A percentile compares a stretch with the other conserved stretches of the same genome.
Conservation (phyloP, 73 alveolate species). For the Loxodes magnus region DNA sequence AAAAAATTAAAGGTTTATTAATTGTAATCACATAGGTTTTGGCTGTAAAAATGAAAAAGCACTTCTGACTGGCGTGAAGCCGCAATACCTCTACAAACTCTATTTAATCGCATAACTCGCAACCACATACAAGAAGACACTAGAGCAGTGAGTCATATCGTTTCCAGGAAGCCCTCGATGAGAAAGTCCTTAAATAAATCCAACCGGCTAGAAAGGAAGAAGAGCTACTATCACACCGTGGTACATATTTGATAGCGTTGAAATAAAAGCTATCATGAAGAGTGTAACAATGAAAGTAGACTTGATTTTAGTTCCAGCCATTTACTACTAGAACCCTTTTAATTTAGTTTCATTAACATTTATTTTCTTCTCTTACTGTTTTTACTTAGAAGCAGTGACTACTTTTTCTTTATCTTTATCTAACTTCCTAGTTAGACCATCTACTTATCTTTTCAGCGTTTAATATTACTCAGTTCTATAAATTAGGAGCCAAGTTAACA, state of each 20-base stretch:
- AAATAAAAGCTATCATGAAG: slow-evolving; percentile 43
- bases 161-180: slow-evolving; percentile 80
- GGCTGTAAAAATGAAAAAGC: too few relatives aligned
- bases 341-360: slow-evolving; percentile 26
- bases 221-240: slow-evolving; percentile 90
- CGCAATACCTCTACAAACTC: slow-evolving; percentile 68
- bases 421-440: slow-evolving; percentile 27
- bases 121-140: slow-evolving; percentile 72
- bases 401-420: slow-evolving; percentile 48
- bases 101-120: slow-evolving; percentile 67
- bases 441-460: slow-evolving; percentile 29
- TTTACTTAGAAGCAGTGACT: slow-evolving; percentile 37
- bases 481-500: slow-evolving; percentile 51
- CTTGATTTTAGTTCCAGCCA: slow-evolving; percentile 41
- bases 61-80: slow-evolving; percentile 59
- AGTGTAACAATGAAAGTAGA: slow-evolving; percentile 61
- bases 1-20: too few relatives aligned
- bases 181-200: slow-evolving; percentile 58
- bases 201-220: slow-evolving; percentile 79
- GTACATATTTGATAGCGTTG: slow-evolving; percentile 38
- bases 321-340: slow-evolving; percentile 35
- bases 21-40: too few relatives aligned
- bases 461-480: slow-evolving; percentile 53
- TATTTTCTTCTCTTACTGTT: slow-evolving; percentile 40
- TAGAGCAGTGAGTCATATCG: slow-evolving; percentile 89